These are phyloP conservation scores for Yarrowia hollandica DNA, from an alignment of 805 yeast species.

Conservation along the genomic window DNA sequence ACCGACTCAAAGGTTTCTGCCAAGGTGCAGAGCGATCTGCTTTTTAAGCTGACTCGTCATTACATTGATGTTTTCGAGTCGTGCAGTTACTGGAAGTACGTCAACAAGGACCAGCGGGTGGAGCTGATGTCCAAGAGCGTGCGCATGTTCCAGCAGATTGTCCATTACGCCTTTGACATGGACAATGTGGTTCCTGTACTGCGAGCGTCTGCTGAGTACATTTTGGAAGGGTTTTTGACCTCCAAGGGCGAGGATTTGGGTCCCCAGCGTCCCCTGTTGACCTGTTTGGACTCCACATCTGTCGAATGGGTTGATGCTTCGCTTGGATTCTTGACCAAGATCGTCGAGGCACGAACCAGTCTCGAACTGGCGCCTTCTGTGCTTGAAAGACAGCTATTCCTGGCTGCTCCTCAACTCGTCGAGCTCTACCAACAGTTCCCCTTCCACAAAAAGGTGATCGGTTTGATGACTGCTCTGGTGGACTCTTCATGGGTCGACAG, in stretches of 20 bases:
- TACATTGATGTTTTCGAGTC: slow-evolving; percentile 72
- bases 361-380: slow-evolving; percentile 56
- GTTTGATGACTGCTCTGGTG: slow-evolving; percentile 50
- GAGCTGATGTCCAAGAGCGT: slow-evolving; percentile 59
- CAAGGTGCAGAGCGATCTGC: slow-evolving; percentile 53
- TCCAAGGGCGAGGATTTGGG: slow-evolving; percentile 53
- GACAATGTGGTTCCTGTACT: slow-evolving; percentile 55
- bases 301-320: slow-evolving; percentile 52
- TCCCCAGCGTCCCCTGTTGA: slow-evolving; percentile 54
- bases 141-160: slow-evolving; percentile 54
- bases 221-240: slow-evolving; percentile 58
- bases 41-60: slow-evolving; percentile 56
- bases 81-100: slow-evolving; percentile 68
- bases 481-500: slow-evolving; percentile 40
- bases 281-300: slow-evolving; percentile 52
- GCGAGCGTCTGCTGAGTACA: slow-evolving; percentile 51
- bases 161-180: slow-evolving; percentile 57
- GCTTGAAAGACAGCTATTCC: slow-evolving; percentile 63
- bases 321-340: slow-evolving; percentile 56
- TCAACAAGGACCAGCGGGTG: slow-evolving; percentile 55
- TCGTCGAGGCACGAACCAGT: slow-evolving; percentile 58
- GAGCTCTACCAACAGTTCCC: slow-evolving; percentile 53
- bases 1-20: slow-evolving; percentile 41
- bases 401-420: slow-evolving; percentile 56
- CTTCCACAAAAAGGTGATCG: slow-evolving; percentile 54